These are phyloP conservation scores for Cucumis melo DNA, from an alignment of 306 rosid genomes.

Conservation along the genomic window DNA sequence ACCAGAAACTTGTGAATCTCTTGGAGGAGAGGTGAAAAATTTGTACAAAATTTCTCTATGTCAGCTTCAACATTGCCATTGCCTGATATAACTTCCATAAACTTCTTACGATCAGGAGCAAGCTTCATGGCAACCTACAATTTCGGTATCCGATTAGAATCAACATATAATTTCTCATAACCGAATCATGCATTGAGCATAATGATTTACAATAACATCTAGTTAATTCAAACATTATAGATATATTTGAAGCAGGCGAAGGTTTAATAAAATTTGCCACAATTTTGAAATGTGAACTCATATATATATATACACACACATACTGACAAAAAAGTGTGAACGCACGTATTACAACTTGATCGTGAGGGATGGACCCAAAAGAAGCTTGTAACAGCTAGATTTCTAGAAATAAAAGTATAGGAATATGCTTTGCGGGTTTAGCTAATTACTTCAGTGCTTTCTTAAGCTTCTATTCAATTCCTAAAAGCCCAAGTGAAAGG, in stretches of 20 bases:
- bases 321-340: no score
- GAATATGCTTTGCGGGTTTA: neutral
- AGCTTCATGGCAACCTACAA: constrained; percentile 91
- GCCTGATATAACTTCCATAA: constrained; percentile 83
- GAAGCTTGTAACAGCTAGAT: neutral
- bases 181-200: neutral
- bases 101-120: constrained; percentile 95
- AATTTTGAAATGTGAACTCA: neutral
- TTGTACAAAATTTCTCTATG: constrained; percentile 56
- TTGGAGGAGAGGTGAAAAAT: constrained; percentile 56
- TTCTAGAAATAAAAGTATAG: neutral
- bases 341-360: neutral
- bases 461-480: neutral
- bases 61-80: constrained; percentile 49
- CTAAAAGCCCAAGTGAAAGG: no score
- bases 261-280: neutral
- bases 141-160: constrained; percentile 1
- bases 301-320: no score
- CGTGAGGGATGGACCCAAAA: neutral
- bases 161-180: neutral
- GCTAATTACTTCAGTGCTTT: neutral
- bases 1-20: constrained; percentile 98
- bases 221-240: neutral
- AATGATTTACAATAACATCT: neutral
- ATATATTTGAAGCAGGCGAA: neutral